These are phyloP conservation scores for Phytophthora pseudosyringae DNA, from an alignment of 352 stramenopile genomes.

Conservation along the genomic window DNA sequence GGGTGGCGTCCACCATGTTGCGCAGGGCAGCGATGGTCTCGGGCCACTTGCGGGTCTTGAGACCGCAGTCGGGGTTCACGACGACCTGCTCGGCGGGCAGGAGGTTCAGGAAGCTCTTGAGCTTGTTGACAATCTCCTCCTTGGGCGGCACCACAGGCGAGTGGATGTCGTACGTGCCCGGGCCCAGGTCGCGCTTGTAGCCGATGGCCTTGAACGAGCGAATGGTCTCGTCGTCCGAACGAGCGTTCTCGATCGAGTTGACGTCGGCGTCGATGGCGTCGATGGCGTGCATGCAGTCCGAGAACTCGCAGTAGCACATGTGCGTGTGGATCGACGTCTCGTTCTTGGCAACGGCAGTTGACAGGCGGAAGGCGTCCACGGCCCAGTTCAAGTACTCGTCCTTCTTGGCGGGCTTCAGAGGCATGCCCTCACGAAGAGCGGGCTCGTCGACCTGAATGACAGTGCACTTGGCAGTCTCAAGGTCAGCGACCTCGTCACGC, in stretches of 20 bases:
- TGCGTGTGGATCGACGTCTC: conserved; percentile 94
- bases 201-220: conserved; percentile 88
- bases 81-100: conserved; percentile 81
- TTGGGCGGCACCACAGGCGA: conserved; percentile 92
- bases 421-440: conserved; percentile 92
- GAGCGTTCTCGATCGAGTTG: conserved; percentile 96
- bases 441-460: conserved; percentile 95
- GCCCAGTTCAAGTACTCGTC: conserved; percentile 85
- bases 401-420: conserved; percentile 85
- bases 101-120: conserved; percentile 86
- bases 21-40: conserved; percentile 89
- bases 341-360: conserved; percentile 86
- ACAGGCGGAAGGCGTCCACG: conserved; percentile 89
- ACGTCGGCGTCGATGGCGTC: conserved; percentile 93
- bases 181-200: conserved; percentile 92
- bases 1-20: conserved; percentile 91
- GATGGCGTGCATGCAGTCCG: conserved; percentile 94
- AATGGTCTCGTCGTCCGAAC: conserved; percentile 92
- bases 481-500: conserved; percentile 91
- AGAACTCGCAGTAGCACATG: conserved; percentile 97
- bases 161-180: conserved; percentile 95
- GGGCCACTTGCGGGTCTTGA: conserved; percentile 94
- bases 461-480: conserved; percentile 88
- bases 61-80: conserved; percentile 93
- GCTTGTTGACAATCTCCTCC: conserved; percentile 88